These are phyloP conservation scores for Neurospora pannonica DNA, from an alignment of 495 filamentous ascomycete species.

Conservation along the genomic window DNA sequence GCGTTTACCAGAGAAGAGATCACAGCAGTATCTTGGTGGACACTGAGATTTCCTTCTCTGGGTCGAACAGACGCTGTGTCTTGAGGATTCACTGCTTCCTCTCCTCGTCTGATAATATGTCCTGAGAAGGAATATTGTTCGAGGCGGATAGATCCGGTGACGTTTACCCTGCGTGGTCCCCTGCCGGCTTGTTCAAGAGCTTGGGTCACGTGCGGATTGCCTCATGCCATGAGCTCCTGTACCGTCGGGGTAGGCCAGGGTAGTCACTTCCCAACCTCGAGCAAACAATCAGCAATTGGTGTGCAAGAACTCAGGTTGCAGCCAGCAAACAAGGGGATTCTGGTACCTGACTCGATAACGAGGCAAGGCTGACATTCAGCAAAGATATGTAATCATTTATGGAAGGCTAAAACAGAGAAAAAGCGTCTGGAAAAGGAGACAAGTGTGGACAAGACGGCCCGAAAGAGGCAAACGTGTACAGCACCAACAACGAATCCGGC, in stretches of 20 bases:
- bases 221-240: background rate
- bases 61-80: background rate
- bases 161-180: background rate
- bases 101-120: background rate
- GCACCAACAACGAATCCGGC: background rate
- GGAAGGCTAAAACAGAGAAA: background rate
- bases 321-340: background rate
- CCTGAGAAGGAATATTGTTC: background rate
- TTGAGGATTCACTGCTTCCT: background rate
- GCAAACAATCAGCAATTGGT: background rate
- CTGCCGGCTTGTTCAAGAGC: background rate
- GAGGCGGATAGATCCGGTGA: background rate
- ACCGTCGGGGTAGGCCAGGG: background rate
- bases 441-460: background rate
- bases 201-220: background rate
- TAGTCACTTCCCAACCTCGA: background rate
- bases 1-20: background rate
- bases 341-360: background rate
- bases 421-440: background rate
- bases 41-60: background rate
- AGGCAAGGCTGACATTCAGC: background rate
- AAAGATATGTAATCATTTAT: background rate
- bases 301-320: background rate
- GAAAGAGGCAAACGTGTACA: background rate
- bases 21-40: background rate